Evolutionary conservation across 2,329 filamentous ascomycete genomes (phyloP).

Genomic region (Thelonectria discophora): DNA sequence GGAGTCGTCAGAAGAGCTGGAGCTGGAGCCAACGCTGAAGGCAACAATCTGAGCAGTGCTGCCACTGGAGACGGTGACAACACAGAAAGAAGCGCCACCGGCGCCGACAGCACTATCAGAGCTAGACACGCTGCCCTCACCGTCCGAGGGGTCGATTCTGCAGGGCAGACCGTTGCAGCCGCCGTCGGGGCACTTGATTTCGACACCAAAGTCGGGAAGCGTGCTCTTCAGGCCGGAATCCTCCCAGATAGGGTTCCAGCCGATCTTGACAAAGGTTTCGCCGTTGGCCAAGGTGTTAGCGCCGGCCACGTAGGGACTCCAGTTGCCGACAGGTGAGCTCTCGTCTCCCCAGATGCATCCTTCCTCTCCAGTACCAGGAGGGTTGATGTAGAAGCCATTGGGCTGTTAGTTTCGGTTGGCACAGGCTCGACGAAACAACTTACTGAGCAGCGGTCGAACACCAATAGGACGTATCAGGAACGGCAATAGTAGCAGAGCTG

Average conservation of each 20-base stretch:
- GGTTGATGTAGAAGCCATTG: slow-evolving; percentile 79
- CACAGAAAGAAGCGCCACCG: slow-evolving; percentile 76
- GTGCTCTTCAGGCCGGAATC: slow-evolving; percentile 61
- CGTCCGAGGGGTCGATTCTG: slow-evolving; percentile 69
- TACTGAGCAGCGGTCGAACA: slow-evolving; percentile 77
- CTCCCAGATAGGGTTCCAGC: slow-evolving; percentile 80
- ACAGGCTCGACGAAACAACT: slow-evolving; percentile 42
- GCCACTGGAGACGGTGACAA: slow-evolving; percentile 77
- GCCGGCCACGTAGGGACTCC: slow-evolving; percentile 79
- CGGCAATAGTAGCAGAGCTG: slow-evolving; percentile 67
- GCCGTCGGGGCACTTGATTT: slow-evolving; percentile 72
- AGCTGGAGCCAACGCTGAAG: slow-evolving; percentile 54
- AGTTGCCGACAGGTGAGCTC: slow-evolving; percentile 73
- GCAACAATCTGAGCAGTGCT: slow-evolving; percentile 73
- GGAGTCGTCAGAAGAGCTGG: slow-evolving; percentile 31
- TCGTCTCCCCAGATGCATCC: slow-evolving; percentile 78
- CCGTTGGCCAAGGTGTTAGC: slow-evolving; percentile 74
- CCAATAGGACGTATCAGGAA: slow-evolving; percentile 77
- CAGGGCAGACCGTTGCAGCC: slow-evolving; percentile 80
- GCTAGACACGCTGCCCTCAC: slow-evolving; percentile 67
- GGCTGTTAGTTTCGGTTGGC: slow-evolving; percentile 37
- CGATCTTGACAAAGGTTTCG: slow-evolving; percentile 77
- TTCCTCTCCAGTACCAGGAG: slow-evolving; percentile 70
- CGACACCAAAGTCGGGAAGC: slow-evolving; percentile 72
- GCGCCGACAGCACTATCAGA: slow-evolving; percentile 65